Percentiles rank a stretch among this genome's conserved stretches.
Conservation (phyloP, 139 green algal species). For the Chlamydomonas eustigma region DNA sequence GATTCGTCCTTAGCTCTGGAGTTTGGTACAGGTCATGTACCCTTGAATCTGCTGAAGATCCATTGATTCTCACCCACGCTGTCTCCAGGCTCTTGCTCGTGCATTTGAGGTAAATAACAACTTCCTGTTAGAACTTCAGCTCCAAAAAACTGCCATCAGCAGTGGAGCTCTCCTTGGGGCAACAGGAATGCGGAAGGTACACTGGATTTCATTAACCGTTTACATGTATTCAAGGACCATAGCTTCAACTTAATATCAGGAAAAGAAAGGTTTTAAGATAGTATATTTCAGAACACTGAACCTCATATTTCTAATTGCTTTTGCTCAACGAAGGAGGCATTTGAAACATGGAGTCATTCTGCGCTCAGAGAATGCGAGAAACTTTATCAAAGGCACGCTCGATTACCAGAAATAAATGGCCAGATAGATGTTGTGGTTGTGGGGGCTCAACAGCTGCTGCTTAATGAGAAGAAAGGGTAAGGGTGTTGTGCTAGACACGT, state of each 20-base stretch:
- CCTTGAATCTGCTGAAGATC: no score
- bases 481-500: no score
- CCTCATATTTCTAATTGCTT: no score
- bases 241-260: no score
- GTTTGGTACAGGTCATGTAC: no score
- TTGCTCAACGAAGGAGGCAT: not conserved
- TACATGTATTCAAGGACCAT: no score
- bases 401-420: not conserved
- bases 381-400: not conserved
- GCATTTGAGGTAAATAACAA: not conserved
- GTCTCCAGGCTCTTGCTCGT: not conserved
- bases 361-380: not conserved
- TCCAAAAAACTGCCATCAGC: not conserved
- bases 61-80: not conserved
- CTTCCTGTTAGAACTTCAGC: not conserved
- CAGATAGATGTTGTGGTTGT: not conserved
- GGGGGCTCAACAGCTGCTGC: not conserved
- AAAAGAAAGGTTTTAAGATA: no score
- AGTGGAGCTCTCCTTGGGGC: not conserved
- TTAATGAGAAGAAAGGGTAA: not conserved
- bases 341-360: not conserved
- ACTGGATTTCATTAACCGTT: no score
- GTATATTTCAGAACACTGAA: no score
- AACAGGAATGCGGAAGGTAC: not conserved
- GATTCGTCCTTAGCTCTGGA: no score